Conservation (phyloP, 78 protist species). For the Emiliania huxleyi region DNA sequence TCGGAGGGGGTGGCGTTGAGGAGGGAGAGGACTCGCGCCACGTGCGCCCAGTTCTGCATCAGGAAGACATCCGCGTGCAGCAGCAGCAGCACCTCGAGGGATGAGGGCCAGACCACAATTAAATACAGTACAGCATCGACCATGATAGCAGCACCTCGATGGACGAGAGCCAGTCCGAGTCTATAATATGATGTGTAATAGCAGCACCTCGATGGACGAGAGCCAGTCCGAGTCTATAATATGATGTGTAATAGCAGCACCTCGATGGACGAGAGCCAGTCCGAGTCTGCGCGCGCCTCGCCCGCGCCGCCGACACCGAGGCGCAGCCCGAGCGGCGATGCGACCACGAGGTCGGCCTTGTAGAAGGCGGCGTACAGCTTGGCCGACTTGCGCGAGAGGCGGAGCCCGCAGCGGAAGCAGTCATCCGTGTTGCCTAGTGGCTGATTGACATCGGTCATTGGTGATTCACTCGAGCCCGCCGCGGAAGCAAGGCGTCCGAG, state of each 20-base stretch:
- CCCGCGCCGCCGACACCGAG: background rate
- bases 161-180: conserved; percentile 71
- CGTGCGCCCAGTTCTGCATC: conserved; percentile 89
- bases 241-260: too few relatives aligned
- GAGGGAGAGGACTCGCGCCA: conserved; percentile 12
- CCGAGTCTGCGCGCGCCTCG: background rate
- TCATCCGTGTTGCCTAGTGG: conserved; percentile 52
- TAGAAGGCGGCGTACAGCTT: conserved; percentile 51
- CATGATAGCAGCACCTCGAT: too few relatives aligned
- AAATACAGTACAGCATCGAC: too few relatives aligned
- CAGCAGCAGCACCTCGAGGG: conserved; percentile 71
- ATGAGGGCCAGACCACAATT: too few relatives aligned
- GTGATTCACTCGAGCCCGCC: too few relatives aligned
- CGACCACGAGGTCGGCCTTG: conserved; percentile 71
- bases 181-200: too few relatives aligned
- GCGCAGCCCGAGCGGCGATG: conserved; percentile 81
- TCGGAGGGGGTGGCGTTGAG: conserved; percentile 52
- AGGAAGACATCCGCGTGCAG: conserved; percentile 61
- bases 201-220: conserved; percentile 76
- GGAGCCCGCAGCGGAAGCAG: conserved; percentile 48
- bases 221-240: conserved; percentile 65
- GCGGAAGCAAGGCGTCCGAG: too few relatives aligned
- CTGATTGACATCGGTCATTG: too few relatives aligned
- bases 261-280: conserved; percentile 79
- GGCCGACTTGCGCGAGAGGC: conserved; percentile 30